Evolutionary conservation across 805 yeast genomes (phyloP), one percentile per base, ranked within the genome.

Genomic region (Sugiyamaella mastotermitis): DNA sequence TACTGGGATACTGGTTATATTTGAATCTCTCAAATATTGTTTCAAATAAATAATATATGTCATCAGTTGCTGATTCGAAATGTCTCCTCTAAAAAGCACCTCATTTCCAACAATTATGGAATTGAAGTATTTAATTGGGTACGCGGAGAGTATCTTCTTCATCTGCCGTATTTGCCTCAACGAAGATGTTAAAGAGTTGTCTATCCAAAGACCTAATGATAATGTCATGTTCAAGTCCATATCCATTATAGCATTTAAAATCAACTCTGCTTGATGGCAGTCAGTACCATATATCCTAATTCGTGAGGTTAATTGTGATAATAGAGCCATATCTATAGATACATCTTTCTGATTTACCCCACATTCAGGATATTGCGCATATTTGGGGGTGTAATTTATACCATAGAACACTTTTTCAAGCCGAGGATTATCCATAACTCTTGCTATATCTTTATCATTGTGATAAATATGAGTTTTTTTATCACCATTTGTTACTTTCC

Each of bases 171-270:
- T 50, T 49, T 80, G 80, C 7, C 56, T 48, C 33, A 57, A 41
- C 43, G 80, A 79, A 5, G 59, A 59, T 3, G 58, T 55, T 3
- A 68, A 61, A 51, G 74, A 62, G 1, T 49, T 45, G 0, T 77
- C 74, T 28, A 79, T 71, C 82, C 83, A 76, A 2, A 81, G 69
- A 1, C 86, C 86, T 42, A 80, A 49, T 0, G 82, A 57, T 16
- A 82, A 48, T 0, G 78, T 71, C 66, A 80, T 64, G 42, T 78
- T 70, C 28, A 80, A 53, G 13, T 69, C 60, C 36, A 77, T 55
- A 3, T 64, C 65, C 27, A 60, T 53, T 8, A 82, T 72, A 0
- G 84, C 71, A 8, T 71, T 70, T 31, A 81, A 56, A 9, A 78
- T 69, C 24, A 58, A 54, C 9, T 65, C 69, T 0, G 71, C 69